A percentile compares a stretch with the other conserved stretches of the same genome.
These are phyloP conservation scores for Chrysanthemum seticuspe DNA, from an alignment of 129 eudicot species.

Conservation along the genomic window DNA sequence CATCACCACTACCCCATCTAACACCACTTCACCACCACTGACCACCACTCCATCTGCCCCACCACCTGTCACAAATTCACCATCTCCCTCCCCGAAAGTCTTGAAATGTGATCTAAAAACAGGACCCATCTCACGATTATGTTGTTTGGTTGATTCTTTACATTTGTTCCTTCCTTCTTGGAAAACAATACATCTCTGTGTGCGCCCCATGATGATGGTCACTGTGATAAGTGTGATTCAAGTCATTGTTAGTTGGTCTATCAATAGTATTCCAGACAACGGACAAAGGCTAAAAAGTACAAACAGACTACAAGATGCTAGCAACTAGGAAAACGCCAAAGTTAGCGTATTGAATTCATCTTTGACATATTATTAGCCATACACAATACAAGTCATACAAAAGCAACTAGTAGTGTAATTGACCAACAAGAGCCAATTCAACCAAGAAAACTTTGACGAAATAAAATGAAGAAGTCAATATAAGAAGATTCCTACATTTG, in stretches of 20 bases:
- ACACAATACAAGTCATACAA: no score
- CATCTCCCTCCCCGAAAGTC: conserved; percentile 4
- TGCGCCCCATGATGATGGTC: conserved; percentile 18
- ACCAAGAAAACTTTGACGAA: conserved; percentile 16
- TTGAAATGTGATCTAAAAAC: conserved; percentile 26
- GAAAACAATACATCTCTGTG: not conserved
- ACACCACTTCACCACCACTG: no score
- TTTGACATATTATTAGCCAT: not conserved
- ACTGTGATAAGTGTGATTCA: conserved; percentile 2
- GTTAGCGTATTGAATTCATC: conserved; percentile 13
- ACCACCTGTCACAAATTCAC: conserved; percentile 6
- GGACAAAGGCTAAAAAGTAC: conserved; percentile 4
- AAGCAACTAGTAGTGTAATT: not conserved
- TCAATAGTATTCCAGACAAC: conserved; percentile 9
- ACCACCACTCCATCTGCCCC: no score
- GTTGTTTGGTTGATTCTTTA: conserved; percentile 8
- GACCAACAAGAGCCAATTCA: conserved; percentile 19
- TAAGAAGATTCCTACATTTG: conserved; percentile 22
- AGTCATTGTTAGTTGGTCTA: conserved; percentile 7
- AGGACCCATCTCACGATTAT: conserved; percentile 23
- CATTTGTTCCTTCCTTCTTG: conserved; percentile 7
- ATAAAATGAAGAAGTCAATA: conserved; percentile 14
- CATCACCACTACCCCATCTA: no score
- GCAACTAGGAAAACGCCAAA: conserved; percentile 17
- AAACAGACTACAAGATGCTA: not conserved